phyloP scores from a whole-genome alignment of 2,329 filamentous ascomycete species.

The Thielaviopsis ethacetica region DNA sequence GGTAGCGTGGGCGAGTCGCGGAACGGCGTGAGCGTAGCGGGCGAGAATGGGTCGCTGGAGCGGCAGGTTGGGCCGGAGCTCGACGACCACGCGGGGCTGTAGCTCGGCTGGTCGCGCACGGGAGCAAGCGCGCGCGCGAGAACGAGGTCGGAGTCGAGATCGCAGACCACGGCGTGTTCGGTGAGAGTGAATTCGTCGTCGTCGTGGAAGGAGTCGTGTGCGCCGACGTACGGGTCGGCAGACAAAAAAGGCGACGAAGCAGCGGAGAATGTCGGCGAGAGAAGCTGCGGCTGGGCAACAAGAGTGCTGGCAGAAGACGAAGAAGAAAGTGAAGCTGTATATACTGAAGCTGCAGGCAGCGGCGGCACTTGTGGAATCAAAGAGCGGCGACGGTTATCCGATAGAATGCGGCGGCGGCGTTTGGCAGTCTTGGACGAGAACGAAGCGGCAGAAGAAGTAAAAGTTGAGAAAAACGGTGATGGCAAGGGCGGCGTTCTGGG shows the following conservation, averaged over 20 bases:
- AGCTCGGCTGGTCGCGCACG: neutral
- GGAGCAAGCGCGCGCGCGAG: neutral
- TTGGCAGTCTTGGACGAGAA: neutral
- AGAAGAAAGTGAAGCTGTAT: neutral
- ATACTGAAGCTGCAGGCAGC: neutral
- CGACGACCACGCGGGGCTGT: neutral
- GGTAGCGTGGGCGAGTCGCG: neutral
- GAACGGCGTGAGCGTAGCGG: neutral
- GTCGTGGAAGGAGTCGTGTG: neutral
- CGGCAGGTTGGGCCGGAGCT: neutral
- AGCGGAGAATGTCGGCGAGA: neutral
- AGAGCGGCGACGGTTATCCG: neutral
- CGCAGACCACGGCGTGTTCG: neutral
- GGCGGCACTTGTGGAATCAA: neutral
- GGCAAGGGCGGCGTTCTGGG: slow-evolving; percentile 2
- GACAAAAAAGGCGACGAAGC: neutral
- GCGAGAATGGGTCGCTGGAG: neutral
- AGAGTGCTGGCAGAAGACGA: neutral
- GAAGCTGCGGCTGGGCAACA: neutral
- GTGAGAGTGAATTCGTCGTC: neutral
- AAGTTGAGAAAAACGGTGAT: slow-evolving; percentile 1
- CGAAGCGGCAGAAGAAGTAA: neutral
- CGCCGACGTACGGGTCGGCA: neutral
- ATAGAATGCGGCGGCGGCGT: neutral
- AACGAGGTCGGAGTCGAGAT: neutral